Evolutionary conservation across 176 grass and related monocot genomes (phyloP).

Genomic region (Carex myosuroides): DNA sequence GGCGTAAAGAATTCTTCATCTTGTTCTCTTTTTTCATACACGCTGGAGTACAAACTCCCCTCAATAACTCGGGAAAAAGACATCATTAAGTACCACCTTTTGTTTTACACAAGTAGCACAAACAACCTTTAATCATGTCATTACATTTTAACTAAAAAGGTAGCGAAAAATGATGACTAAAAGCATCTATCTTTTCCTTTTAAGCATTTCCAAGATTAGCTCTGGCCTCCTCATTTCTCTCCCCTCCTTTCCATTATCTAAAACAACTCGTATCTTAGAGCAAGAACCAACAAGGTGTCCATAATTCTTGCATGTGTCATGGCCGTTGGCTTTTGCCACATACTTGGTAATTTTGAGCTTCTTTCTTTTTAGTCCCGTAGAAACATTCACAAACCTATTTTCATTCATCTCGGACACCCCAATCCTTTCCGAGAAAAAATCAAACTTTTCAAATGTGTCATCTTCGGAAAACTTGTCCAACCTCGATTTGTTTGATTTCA

Average conservation of each 20-base stretch:
- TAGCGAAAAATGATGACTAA: neutral
- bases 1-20: neutral
- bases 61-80: neutral
- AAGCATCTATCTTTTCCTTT: slow-evolving; percentile 33
- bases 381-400: slow-evolving; percentile 21
- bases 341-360: slow-evolving; percentile 39
- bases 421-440: neutral
- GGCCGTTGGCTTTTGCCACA: slow-evolving; percentile 23
- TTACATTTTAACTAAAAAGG: neutral
- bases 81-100: neutral
- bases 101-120: neutral
- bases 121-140: neutral
- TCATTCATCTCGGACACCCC: neutral
- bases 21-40: neutral
- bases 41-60: neutral
- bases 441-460: slow-evolving; percentile 20
- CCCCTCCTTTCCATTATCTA: neutral
- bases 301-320: slow-evolving; percentile 4
- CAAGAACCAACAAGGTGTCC: neutral
- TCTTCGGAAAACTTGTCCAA: slow-evolving; percentile 14
- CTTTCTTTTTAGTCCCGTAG: slow-evolving; percentile 30
- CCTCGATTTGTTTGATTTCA: slow-evolving; percentile 23
- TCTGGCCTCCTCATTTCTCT: slow-evolving; percentile 34
- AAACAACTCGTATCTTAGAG: slow-evolving; percentile 7
- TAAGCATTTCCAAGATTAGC: slow-evolving; percentile 54